Base-by-base conservation (phyloP, 2,329 filamentous ascomycete species). In the Calonectria leucothoes region DNA sequence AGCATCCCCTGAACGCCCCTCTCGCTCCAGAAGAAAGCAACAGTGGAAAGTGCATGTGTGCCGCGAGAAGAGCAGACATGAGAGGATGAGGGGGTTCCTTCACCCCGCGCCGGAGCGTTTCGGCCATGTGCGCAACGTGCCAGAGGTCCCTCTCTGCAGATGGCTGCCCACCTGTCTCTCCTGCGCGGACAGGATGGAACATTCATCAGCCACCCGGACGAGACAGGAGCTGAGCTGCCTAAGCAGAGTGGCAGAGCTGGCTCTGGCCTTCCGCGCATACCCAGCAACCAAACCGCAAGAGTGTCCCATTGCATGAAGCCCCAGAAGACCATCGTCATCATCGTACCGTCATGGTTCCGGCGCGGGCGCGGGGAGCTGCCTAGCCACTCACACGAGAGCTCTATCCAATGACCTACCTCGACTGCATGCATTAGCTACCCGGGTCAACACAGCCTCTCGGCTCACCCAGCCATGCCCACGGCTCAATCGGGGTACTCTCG, bases 391-490 rank as follows among this genome's bases (percentile, higher is more conserved):
- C 27, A 57, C 23, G 64, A 63, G 7, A 35, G 51, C 45, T 20
- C 55, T 67, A 59, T 71, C 65, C 35, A 63, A 67, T 72, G 64
- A 63, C 55, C 49, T 37, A 63, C 55, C 37, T 33, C 29, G 39
- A 42, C 35, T 69, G 39, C 70, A 69, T 72, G 70, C 70, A 72
- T 69, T 69, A 72, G 66, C 49, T 61, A 23, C 35, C 52, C 49
- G 37, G 57, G 65, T 59, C 48, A 25, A 33, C 29, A 42, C 52
- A 61, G 52, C 66, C 52, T 39, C 51, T 61, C 33, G 15, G 27
- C 20, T 61, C 59, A 64, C 20, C 39, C 59, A 63, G 35, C 59
- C 23, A 63, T 31, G 37, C 59, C 27, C 59, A 64, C 25, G 27
- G 59, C 59, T 64, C 37, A 48, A 64, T 48, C 39, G 35, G 59